phyloP scores from a whole-genome alignment of 2,329 filamentous ascomycete species.

The Ramularia endophylla region DNA sequence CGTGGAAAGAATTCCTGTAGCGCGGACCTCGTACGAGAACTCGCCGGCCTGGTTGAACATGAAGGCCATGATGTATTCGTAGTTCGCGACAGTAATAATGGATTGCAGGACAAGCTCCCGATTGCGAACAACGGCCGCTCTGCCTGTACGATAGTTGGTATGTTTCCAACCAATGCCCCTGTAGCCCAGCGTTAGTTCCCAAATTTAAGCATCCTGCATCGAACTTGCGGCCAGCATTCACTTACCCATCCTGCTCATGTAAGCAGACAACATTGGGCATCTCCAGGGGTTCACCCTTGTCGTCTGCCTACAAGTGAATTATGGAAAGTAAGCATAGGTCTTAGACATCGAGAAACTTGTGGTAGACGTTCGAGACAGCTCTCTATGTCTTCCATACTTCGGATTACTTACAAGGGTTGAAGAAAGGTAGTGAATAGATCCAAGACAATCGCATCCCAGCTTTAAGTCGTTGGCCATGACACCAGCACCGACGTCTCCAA shows the following conservation, averaged over 20 bases:
- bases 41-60: constrained; percentile 67
- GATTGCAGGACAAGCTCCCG: constrained; percentile 62
- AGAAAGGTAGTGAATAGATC: constrained; percentile 62
- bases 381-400: too few relatives aligned
- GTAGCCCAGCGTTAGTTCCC: too few relatives aligned
- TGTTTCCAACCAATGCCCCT: constrained; percentile 63
- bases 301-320: too few relatives aligned
- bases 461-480: constrained; percentile 64
- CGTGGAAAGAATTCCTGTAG: constrained; percentile 62
- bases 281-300: constrained; percentile 40
- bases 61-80: constrained; percentile 68
- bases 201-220: too few relatives aligned
- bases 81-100: constrained; percentile 64
- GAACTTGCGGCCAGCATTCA: too few relatives aligned
- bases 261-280: constrained; percentile 65
- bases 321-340: too few relatives aligned
- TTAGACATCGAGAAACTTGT: too few relatives aligned
- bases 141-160: constrained; percentile 62
- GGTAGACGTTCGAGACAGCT: too few relatives aligned
- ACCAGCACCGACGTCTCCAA: constrained; percentile 61
- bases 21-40: constrained; percentile 60
- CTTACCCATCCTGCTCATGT: constrained; percentile 59
- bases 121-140: constrained; percentile 57
- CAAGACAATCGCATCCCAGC: constrained; percentile 64
- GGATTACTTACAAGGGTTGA: too few relatives aligned